Evolutionary conservation across 768 basidiomycete genomes (phyloP).

Genomic region (Neoboletus brunneissimus): DNA sequence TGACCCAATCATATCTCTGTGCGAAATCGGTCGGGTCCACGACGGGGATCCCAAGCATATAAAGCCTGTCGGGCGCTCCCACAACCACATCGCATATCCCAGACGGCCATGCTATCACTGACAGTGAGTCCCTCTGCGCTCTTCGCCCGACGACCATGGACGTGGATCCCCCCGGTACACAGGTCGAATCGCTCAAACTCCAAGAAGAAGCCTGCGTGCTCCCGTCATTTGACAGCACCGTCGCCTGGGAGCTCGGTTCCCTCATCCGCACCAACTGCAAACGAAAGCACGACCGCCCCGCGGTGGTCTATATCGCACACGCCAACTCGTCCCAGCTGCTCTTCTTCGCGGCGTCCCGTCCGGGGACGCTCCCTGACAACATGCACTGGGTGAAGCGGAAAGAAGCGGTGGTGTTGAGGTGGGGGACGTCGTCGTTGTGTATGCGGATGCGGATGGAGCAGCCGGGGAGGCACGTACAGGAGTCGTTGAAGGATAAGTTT

Average conservation of each 20-base stretch:
- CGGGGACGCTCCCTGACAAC: conserved; percentile 32
- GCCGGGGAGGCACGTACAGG: conserved; percentile 2
- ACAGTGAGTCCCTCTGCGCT: conserved; percentile 2
- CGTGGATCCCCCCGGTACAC: background rate
- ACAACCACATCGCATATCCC: background rate
- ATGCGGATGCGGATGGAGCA: conserved; percentile 18
- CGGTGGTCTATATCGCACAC: conserved; percentile 29
- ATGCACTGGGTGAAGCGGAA: conserved; percentile 36
- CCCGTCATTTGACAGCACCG: conserved; percentile 28
- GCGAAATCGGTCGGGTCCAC: background rate
- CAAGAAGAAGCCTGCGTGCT: conserved; percentile 29
- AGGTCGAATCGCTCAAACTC: conserved; percentile 21
- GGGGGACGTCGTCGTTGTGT: conserved; percentile 28
- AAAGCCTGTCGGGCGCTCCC: background rate
- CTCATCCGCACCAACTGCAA: conserved; percentile 23
- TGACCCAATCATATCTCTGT: background rate
- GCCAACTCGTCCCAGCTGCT: conserved; percentile 31
- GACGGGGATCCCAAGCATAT: background rate
- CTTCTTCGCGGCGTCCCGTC: conserved; percentile 28
- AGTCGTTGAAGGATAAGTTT: conserved; percentile 16
- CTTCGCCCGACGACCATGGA: background rate
- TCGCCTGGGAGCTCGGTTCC: conserved; percentile 34
- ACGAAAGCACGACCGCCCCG: conserved; percentile 19
- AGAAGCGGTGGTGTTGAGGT: conserved; percentile 30
- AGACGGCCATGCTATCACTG: conserved; percentile 4